Evolutionary conservation across 371 early-diverging fungal genomes (phyloP), one percentile per base, ranked within the genome.

Genomic region (Mucor piriformis): DNA sequence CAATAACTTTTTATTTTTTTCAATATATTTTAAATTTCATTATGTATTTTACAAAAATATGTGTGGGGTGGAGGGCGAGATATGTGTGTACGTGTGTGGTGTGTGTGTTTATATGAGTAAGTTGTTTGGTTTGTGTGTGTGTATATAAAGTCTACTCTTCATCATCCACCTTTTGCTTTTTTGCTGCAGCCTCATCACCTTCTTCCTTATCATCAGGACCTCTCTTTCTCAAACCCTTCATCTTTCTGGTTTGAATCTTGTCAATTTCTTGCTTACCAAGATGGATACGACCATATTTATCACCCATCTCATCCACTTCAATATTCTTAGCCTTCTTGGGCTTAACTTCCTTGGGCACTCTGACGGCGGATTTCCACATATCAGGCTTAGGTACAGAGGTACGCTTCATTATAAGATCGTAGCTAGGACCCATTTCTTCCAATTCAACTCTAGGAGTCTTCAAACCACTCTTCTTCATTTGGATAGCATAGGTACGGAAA

Each of bases 231-330:
- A 98, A 79, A 60, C 94, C 99, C 88, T 96, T 96, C 93, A 98
- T 95, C 88, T 98, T 98, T 69, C 99, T 84, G 1, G 96, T 95
- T 74, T 98, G 98, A 64, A 98, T 80, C 85, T 92, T 90, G 63
- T 79, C 61, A 50, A 98, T 80, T 51, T 96, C 90, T 75, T 98
- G 98, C 65, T 87, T 84, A 57, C 91, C 91, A 82, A 98, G 76
- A 78, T 97, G 97, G 48, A 98, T 81, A 55, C 95, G 87, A 18
- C 97, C 99, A 49, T 90, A 81, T 71, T 88, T 90, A 73, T 97
- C 95, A 51, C 96, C 97, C 77, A 95, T 82, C 11, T 86, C 92
- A 69, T 95, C 92, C 53, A 78, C 78, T 54, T 84, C 84, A 49
- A 97, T 81, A 69, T 98, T 98, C 94, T 98, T 98, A 64, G 79